Evolutionary conservation across 2,329 filamentous ascomycete species (phyloP).

Genomic region (Penicillium sp.): DNA sequence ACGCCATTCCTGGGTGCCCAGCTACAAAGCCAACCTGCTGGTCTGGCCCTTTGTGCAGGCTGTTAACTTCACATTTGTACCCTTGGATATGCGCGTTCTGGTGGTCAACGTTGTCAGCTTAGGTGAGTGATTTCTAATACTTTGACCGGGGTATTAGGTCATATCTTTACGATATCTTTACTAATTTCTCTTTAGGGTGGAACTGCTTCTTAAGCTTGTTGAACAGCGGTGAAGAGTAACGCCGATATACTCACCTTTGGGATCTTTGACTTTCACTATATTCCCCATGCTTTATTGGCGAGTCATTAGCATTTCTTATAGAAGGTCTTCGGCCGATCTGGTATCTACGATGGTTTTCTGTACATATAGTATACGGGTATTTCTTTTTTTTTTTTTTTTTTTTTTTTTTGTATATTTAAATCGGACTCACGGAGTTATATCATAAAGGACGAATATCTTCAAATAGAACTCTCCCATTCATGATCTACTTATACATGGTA

Average conservation of each 20-base stretch:
- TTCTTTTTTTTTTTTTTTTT: not conserved
- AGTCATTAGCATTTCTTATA: conserved; percentile 9
- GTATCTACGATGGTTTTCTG: not conserved
- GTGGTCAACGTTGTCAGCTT: conserved; percentile 81
- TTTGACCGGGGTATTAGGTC: not conserved
- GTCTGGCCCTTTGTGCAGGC: conserved; percentile 85
- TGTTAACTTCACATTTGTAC: conserved; percentile 84
- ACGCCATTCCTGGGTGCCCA: conserved; percentile 66
- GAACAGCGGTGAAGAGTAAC: conserved; percentile 47
- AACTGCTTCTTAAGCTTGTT: conserved; percentile 61
- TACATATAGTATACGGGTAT: not conserved
- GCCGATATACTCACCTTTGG: not conserved
- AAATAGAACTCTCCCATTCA: not conserved
- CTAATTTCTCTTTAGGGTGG: conserved; percentile 48
- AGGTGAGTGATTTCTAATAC: conserved; percentile 47
- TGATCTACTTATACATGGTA: not conserved
- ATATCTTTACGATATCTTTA: not conserved
- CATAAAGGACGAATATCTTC: not conserved
- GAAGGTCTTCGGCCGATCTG: not conserved
- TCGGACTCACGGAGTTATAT: not conserved
- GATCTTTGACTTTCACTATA: not conserved
- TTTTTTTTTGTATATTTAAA: not conserved
- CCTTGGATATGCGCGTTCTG: conserved; percentile 77
- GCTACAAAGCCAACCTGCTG: conserved; percentile 80
- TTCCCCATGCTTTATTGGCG: conserved; percentile 33